Conservation (phyloP, 1,139 yeast genomes). For the Hansenula anomala region DNA sequence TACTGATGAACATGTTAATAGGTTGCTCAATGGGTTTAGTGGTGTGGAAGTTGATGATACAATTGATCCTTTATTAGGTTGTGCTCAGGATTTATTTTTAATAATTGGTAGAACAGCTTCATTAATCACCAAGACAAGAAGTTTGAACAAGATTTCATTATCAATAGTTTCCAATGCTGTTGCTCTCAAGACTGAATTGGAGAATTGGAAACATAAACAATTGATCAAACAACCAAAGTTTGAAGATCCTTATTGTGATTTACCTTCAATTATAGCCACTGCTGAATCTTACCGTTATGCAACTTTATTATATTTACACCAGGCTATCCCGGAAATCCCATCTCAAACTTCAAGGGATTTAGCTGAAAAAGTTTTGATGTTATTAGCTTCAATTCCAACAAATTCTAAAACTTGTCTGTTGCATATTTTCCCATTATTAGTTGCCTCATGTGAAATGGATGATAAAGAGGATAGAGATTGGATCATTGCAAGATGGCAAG, state of each 20-base stretch:
- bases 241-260: slow-evolving; percentile 46
- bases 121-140: slow-evolving; percentile 46
- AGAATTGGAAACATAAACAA: slow-evolving; percentile 50
- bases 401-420: slow-evolving; percentile 51
- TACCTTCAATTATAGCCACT: slow-evolving; percentile 57
- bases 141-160: slow-evolving; percentile 34
- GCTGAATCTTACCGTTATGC: slow-evolving; percentile 66
- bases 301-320: slow-evolving; percentile 54
- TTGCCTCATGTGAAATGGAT: slow-evolving; percentile 61
- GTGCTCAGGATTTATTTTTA: slow-evolving; percentile 59
- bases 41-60: slow-evolving; percentile 1
- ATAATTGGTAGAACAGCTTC: slow-evolving; percentile 61
- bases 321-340: slow-evolving; percentile 67
- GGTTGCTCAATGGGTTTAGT: slow-evolving; percentile 1
- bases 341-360: slow-evolving; percentile 47
- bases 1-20: too few relatives aligned
- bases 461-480: slow-evolving; percentile 56
- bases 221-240: slow-evolving; percentile 26
- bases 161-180: slow-evolving; percentile 50
- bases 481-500: slow-evolving; percentile 56
- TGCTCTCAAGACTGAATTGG: slow-evolving; percentile 45
- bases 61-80: slow-evolving; percentile 62
- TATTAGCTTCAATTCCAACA: slow-evolving; percentile 59
- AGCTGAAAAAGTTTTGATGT: slow-evolving; percentile 55
- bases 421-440: slow-evolving; percentile 60